Conservation (phyloP, 345 rosid species). For the Kernera saxatilis region DNA sequence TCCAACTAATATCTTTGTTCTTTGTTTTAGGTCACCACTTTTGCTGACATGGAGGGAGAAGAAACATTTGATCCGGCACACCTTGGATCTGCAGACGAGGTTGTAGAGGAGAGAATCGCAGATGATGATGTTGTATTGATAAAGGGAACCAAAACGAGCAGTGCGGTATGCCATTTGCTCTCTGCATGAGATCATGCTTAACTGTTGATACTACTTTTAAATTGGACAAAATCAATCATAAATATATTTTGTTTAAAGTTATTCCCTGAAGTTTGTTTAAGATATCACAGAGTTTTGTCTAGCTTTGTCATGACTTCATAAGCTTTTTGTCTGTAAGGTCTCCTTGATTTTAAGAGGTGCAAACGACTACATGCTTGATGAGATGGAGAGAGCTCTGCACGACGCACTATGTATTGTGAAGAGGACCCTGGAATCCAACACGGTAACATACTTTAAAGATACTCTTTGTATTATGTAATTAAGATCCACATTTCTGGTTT, state of each 20-base stretch:
- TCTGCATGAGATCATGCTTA: background rate
- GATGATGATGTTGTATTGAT: slow-evolving; percentile 90
- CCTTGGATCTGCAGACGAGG: slow-evolving; percentile 84
- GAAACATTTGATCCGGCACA: slow-evolving; percentile 88
- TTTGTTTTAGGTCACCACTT: slow-evolving; percentile 73
- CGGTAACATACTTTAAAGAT: slow-evolving; percentile 42
- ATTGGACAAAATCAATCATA: background rate
- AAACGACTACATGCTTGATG: slow-evolving; percentile 97
- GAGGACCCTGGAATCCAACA: slow-evolving; percentile 92
- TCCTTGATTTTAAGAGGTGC: slow-evolving; percentile 95
- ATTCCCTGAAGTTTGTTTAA: background rate
- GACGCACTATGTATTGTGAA: slow-evolving; percentile 84
- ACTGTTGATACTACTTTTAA: background rate
- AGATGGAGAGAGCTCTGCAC: slow-evolving; percentile 95
- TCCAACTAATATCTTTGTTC: background rate
- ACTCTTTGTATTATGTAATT: background rate
- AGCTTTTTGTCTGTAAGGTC: slow-evolving; percentile 42
- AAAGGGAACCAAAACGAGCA: slow-evolving; percentile 79
- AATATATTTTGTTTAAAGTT: background rate
- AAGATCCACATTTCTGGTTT: background rate
- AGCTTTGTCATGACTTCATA: background rate
- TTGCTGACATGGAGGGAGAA: slow-evolving; percentile 99
- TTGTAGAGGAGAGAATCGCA: slow-evolving; percentile 91
- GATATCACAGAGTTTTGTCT: background rate
- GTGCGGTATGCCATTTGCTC: slow-evolving; percentile 55